Conservation (phyloP, 2,329 filamentous ascomycete species). For the Diplodia sapinea region DNA sequence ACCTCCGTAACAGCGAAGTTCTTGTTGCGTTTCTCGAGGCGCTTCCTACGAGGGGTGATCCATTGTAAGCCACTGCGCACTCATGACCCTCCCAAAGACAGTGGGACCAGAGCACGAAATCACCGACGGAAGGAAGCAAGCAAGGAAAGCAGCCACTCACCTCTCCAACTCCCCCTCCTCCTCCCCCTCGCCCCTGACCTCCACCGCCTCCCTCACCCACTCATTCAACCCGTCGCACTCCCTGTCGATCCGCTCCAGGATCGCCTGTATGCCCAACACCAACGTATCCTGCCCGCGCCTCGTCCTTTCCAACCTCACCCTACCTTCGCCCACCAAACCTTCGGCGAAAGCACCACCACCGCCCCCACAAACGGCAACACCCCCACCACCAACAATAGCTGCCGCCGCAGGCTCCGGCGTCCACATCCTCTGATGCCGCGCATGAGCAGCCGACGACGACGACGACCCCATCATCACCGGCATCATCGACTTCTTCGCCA, state of each 20-base stretch:
- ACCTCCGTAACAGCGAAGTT: conserved; percentile 14
- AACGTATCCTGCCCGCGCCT: conserved; percentile 2
- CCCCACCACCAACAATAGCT: too few species aligned
- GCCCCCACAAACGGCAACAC: too few species aligned
- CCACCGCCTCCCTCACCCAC: background rate
- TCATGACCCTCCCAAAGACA: too few species aligned
- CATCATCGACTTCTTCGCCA: background rate
- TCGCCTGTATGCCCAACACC: background rate
- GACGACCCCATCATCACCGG: too few species aligned
- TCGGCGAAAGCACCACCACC: background rate
- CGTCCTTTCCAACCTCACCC: background rate
- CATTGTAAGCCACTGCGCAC: background rate
- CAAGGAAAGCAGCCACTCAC: background rate
- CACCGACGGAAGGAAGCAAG: background rate
- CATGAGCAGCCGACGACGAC: too few species aligned
- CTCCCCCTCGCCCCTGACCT: background rate
- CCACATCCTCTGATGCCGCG: background rate
- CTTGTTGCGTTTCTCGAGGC: conserved; percentile 13
- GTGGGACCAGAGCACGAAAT: too few species aligned
- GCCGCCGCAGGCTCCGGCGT: background rate
- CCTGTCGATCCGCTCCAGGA: conserved; percentile 5
- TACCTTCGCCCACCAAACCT: too few species aligned
- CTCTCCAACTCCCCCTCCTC: conserved; percentile 12
- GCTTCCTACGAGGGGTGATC: background rate
- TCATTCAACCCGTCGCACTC: conserved; percentile 4